A percentile compares a stretch with the other conserved stretches of the same genome.
phyloP scores from a whole-genome alignment of 2,329 filamentous ascomycete species.

The Colletotrichum somersetense region DNA sequence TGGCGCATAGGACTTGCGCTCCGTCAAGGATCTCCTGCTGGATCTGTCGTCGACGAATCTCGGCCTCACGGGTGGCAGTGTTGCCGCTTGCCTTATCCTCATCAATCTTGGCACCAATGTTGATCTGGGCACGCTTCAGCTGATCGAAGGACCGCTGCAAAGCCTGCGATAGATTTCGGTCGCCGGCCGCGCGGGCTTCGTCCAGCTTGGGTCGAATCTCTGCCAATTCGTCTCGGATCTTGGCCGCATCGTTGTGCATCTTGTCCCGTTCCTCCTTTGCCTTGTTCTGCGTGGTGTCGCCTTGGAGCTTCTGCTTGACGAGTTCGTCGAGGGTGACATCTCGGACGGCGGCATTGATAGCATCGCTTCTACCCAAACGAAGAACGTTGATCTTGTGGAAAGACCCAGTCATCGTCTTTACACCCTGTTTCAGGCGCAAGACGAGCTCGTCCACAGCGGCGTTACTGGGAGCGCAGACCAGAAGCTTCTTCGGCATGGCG shows the following conservation, averaged over 20 bases:
- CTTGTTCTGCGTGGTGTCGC: slow-evolving; percentile 69
- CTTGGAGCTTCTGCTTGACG: slow-evolving; percentile 79
- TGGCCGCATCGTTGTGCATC: slow-evolving; percentile 72
- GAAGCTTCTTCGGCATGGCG: slow-evolving; percentile 79
- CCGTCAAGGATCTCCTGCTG: slow-evolving; percentile 93
- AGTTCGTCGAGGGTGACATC: slow-evolving; percentile 96
- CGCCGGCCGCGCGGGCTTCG: slow-evolving; percentile 63
- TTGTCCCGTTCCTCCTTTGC: slow-evolving; percentile 69
- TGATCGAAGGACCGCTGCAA: slow-evolving; percentile 83
- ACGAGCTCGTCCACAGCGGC: slow-evolving; percentile 97
- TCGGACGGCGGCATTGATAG: slow-evolving; percentile 88
- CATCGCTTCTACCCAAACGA: slow-evolving; percentile 90
- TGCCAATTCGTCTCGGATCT: slow-evolving; percentile 81
- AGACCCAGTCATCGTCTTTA: slow-evolving; percentile 81
- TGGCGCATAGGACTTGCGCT: slow-evolving; percentile 94
- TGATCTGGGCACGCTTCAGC: slow-evolving; percentile 79
- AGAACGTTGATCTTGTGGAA: slow-evolving; percentile 86
- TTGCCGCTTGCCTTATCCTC: slow-evolving; percentile 88
- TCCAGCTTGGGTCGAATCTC: slow-evolving; percentile 80
- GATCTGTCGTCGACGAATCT: slow-evolving; percentile 84
- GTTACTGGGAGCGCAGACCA: slow-evolving; percentile 98
- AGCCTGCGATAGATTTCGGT: slow-evolving; percentile 61
- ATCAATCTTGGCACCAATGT: slow-evolving; percentile 86
- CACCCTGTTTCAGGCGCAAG: slow-evolving; percentile 87
- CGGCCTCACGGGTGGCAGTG: slow-evolving; percentile 83